phyloP scores from a whole-genome alignment of 495 filamentous ascomycete genomes.

The Pseudoneurospora amorphoporcata region DNA sequence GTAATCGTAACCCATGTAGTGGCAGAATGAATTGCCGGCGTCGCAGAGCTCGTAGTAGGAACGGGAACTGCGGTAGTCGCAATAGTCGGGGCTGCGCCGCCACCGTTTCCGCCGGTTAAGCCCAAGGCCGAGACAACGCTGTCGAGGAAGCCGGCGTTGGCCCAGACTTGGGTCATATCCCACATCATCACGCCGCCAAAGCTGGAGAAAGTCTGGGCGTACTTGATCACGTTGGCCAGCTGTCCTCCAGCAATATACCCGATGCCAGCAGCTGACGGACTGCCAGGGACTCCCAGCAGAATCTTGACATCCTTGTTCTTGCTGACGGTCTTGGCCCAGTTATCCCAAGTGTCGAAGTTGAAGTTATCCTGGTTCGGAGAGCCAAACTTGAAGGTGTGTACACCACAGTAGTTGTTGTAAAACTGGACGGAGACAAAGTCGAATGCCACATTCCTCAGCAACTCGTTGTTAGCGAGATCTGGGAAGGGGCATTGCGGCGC shows the following conservation, averaged over 20 bases:
- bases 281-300: conserved; percentile 55
- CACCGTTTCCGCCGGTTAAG: background rate
- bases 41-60: conserved; percentile 9
- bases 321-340: conserved; percentile 53
- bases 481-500: conserved; percentile 61
- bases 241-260: conserved; percentile 43
- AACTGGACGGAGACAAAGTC: conserved; percentile 65
- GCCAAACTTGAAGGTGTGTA: conserved; percentile 40
- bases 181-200: conserved; percentile 67
- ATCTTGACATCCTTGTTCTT: conserved; percentile 56
- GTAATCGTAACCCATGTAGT: conserved; percentile 1
- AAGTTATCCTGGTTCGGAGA: conserved; percentile 43
- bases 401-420: conserved; percentile 58
- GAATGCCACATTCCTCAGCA: conserved; percentile 44
- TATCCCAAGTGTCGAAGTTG: conserved; percentile 63
- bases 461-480: conserved; percentile 47
- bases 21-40: conserved; percentile 2
- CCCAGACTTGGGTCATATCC: conserved; percentile 55
- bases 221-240: conserved; percentile 39
- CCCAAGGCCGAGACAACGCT: conserved; percentile 24
- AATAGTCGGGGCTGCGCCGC: background rate
- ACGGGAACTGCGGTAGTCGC: background rate
- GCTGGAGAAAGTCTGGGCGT: conserved; percentile 43
- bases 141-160: conserved; percentile 47
- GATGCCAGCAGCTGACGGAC: conserved; percentile 43